phyloP scores from a whole-genome alignment of 2,329 filamentous ascomycete genomes.

The Lithohypha guttulata region DNA sequence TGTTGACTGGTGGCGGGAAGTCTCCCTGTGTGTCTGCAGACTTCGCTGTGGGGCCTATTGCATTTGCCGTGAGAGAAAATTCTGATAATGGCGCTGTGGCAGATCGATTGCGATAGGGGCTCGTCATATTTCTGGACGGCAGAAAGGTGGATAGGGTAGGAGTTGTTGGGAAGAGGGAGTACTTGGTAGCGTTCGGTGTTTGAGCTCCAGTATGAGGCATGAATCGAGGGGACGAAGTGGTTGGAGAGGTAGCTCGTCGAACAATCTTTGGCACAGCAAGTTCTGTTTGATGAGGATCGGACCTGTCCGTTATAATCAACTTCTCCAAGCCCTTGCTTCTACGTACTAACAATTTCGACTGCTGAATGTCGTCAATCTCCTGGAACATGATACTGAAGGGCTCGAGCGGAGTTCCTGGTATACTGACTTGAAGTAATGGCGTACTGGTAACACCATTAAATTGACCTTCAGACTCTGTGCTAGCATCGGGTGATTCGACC shows the following conservation, averaged over 20 bases:
- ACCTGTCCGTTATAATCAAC: not conserved
- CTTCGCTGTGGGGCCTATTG: conserved; percentile 10
- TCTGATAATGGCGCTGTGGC: conserved; percentile 18
- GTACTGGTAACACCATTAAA: too few relatives aligned
- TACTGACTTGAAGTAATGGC: conserved; percentile 13
- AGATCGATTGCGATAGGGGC: conserved; percentile 12
- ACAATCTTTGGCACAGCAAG: conserved; percentile 4
- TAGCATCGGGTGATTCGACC: too few relatives aligned
- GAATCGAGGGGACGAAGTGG: not conserved
- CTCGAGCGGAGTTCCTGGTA: conserved; percentile 12
- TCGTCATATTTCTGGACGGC: not conserved
- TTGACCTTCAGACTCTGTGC: too few relatives aligned
- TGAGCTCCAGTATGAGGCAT: not conserved
- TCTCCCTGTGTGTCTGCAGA: conserved; percentile 5
- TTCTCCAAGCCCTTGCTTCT: conserved; percentile 3
- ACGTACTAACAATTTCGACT: not conserved
- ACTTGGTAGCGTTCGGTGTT: conserved; percentile 16
- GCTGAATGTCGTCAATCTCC: conserved; percentile 7
- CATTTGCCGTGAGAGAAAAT: conserved; percentile 17
- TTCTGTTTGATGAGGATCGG: not conserved
- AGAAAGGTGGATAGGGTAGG: conserved; percentile 9
- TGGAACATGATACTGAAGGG: conserved; percentile 14
- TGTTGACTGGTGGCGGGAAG: not conserved
- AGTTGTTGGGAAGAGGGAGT: conserved; percentile 20
- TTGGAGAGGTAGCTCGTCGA: conserved; percentile 6